Conservation (phyloP, 2,329 filamentous ascomycete genomes). For the Cladosporium sp. region DNA sequence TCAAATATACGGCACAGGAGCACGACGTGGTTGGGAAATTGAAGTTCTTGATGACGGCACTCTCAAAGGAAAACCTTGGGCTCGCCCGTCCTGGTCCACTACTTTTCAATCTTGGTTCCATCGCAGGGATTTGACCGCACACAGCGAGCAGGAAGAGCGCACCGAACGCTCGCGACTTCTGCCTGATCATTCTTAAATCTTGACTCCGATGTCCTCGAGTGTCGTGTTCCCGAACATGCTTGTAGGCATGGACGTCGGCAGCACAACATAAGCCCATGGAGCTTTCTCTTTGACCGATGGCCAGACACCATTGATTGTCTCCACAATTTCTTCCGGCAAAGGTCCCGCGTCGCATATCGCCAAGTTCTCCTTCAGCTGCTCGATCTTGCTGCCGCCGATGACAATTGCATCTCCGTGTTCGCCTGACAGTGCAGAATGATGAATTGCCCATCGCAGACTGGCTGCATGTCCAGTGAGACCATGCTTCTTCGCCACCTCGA, state of each 20-base stretch:
- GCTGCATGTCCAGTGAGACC: constrained; percentile 36
- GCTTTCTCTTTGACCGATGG: constrained; percentile 10
- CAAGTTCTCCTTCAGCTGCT: constrained; percentile 45
- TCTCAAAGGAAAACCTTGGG: constrained; percentile 29
- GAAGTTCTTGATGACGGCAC: constrained; percentile 35
- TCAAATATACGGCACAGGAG: constrained; percentile 32
- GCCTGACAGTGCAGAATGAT: constrained; percentile 45
- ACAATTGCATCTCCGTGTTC: constrained; percentile 41
- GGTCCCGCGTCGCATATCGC: constrained; percentile 43
- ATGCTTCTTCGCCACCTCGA: constrained; percentile 10
- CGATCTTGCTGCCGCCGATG: constrained; percentile 42
- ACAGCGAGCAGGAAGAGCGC: constrained; percentile 43
- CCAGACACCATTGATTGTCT: constrained; percentile 45
- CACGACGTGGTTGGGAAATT: constrained; percentile 34
- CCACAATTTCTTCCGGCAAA: constrained; percentile 44
- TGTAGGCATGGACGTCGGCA: background rate
- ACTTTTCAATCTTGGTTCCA: constrained; percentile 22
- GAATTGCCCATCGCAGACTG: constrained; percentile 50
- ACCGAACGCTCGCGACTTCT: constrained; percentile 38
- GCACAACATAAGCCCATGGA: constrained; percentile 9
- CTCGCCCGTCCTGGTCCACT: constrained; percentile 21
- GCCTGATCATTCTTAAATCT: constrained; percentile 1
- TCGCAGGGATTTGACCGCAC: constrained; percentile 25
- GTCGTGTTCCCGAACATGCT: background rate
- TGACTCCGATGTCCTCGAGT: background rate